phyloP scores from a whole-genome alignment of 2,329 filamentous ascomycete genomes.

The Fonsecaea pugnacius region DNA sequence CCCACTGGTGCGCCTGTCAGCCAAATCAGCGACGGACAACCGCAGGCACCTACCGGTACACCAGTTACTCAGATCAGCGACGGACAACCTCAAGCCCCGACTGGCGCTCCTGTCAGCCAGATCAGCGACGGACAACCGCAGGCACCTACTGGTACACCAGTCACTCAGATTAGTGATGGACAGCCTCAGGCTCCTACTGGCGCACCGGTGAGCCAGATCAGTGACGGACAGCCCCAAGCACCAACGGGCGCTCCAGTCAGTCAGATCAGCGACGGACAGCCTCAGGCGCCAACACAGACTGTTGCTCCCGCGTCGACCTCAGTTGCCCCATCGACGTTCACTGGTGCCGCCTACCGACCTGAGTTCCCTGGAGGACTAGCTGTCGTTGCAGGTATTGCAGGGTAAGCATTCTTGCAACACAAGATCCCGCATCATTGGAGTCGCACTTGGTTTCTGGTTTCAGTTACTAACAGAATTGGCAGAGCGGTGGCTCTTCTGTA shows the following conservation, averaged over 20 bases:
- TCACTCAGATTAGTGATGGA: slow-evolving; percentile 38
- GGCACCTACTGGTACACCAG: slow-evolving; percentile 31
- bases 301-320: slow-evolving; percentile 41
- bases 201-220: slow-evolving; percentile 40
- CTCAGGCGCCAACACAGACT: slow-evolving; percentile 41
- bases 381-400: slow-evolving; percentile 32
- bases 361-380: slow-evolving; percentile 31
- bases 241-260: slow-evolving; percentile 35
- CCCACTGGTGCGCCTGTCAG: slow-evolving; percentile 45
- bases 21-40: slow-evolving; percentile 56
- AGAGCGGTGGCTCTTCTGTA: background rate
- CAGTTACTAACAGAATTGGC: background rate
- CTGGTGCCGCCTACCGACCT: slow-evolving; percentile 31
- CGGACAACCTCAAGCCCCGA: slow-evolving; percentile 44
- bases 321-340: slow-evolving; percentile 38
- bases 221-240: slow-evolving; percentile 28
- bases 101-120: slow-evolving; percentile 20
- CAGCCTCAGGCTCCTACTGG: slow-evolving; percentile 39
- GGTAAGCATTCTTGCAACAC: background rate
- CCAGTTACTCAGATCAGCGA: slow-evolving; percentile 28
- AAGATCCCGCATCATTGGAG: background rate
- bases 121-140: slow-evolving; percentile 43
- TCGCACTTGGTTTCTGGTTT: background rate
- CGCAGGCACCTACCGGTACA: slow-evolving; percentile 43
- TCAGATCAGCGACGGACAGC: slow-evolving; percentile 29